Base-by-base conservation (phyloP, 345 rosid genomes). In the Euphorbia pulcherrima region DNA sequence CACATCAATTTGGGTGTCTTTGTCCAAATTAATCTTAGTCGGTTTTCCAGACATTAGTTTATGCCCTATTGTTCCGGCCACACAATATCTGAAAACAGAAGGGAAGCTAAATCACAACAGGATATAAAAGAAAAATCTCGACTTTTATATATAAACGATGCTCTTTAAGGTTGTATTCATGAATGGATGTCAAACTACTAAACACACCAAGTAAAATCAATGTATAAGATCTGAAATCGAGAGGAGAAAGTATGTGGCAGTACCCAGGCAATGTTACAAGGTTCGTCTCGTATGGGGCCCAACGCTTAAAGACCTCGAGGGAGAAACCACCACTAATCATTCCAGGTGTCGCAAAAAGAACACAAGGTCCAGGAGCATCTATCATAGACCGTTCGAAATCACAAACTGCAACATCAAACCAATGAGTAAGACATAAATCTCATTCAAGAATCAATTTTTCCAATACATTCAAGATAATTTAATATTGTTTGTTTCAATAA, bases 321-420 rank as follows among this genome's bases (percentile, higher is more conserved):
- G 99, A 91, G 74, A 89, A 89, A 47, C 99, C 97, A 6, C 95
- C 99, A 78, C 85, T 85, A 60, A 94, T 83, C 99, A 94, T 94
- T 59, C 99, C 97, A 35, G 97, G 99, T 70, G 99, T 91, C 46
- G 99, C 97, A 78, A 94, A 94, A 59, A 94, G 97, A 78, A 94
- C 93, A 71, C 99, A 94, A 70, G 99, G 97, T 39, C 99, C 97
- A 57, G 97, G 90, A 73, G 86, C 82, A 82, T 86, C 80, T 56
- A 94, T 79, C 69, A 86, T 68, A 47, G 97, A 88, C n/a, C 97
- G 92, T 59, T 94, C 88, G 50, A 91, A 94, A 55, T 79, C 79
- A 69, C 68, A 62, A 82, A 89, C 97, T 93, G 82, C 84, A 86
- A 65, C 9, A 33, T 46, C 26, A 41, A 72, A 65, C 26, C 59